A percentile compares a stretch with the other conserved stretches of the same genome.
phyloP scores from a whole-genome alignment of 305 asterid species.

The Fraxinus xanthoxyloides region DNA sequence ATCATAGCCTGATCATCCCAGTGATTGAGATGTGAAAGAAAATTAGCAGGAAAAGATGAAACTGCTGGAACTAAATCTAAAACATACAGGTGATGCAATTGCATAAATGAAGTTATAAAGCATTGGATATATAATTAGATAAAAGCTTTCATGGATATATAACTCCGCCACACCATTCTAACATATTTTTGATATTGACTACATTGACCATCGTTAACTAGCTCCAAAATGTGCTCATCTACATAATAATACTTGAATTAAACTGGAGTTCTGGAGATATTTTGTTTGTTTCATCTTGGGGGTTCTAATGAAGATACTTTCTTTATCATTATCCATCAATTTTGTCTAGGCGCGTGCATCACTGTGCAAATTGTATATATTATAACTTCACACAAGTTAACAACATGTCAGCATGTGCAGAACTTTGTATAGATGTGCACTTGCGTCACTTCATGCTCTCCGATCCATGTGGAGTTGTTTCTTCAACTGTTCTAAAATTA shows the following conservation, averaged over 20 bases:
- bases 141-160: not conserved
- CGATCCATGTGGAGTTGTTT: conserved; percentile 8
- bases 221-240: not conserved
- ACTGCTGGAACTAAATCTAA: not conserved
- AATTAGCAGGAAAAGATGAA: not conserved
- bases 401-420: conserved; percentile 15
- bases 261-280: conserved; percentile 13
- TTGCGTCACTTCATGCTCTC: conserved; percentile 4
- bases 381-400: not conserved
- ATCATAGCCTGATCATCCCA: not conserved
- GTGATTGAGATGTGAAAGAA: not conserved
- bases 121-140: not conserved
- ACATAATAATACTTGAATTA: not conserved
- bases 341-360: conserved; percentile 8
- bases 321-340: not conserved
- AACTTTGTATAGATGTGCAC: conserved; percentile 1
- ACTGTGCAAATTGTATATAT: conserved; percentile 14
- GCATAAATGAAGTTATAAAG: not conserved
- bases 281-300: conserved; percentile 7
- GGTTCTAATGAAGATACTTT: conserved; percentile 2
- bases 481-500: conserved; percentile 22
- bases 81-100: not conserved
- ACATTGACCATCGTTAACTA: not conserved
- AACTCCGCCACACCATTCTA: not conserved
- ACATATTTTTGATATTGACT: not conserved